Evolutionary conservation across 2,329 filamentous ascomycete species (phyloP), one percentile per base, ranked within the genome.

Genomic region (Bertia moriformis): DNA sequence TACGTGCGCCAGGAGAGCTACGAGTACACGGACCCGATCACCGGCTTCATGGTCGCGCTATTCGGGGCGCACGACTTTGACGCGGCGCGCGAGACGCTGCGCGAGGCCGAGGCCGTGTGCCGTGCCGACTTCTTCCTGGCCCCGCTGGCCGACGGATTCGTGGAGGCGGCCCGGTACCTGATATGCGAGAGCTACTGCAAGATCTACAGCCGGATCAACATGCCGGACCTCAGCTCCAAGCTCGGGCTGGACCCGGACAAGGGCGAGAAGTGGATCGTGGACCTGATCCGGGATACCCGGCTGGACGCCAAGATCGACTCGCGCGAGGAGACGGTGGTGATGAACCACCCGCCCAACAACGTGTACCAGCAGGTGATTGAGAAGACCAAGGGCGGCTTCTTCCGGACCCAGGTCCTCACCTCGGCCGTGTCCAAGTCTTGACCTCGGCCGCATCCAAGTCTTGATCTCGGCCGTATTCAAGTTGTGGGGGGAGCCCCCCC

Each of bases 111-210:
- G 63, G 79, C 91, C 60, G 86, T 98, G 46, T 73, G 95, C 51
- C 83, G 84, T 51, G 76, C 78, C 53, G 91, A 98, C 63, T 96
- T 98, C 71, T 98, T 98, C 81, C 73, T 98, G 42, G 75, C 82
- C 41, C 79, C 78, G 15, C 76, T 83, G 3, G 78, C 84, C 22
- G 89, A 96, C 51, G 70, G 78, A 32, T 98, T 98, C 57, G 85
- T 98, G 46, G 89, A 96, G 55, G 81, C 86, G 37, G 91, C 91
- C 30, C 75, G 91, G 55, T 89, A 98, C 69, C 71, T 98, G 44
- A 96, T 98, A 60, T 96, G 89, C 40, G 91, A 98, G 70, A 87
- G 79, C 60, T 98, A 98, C 73, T 98, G 91, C 84, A 96, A 96
- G 76, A 98, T 98, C 59, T 93, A 96, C 62, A 87, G 93, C 58